Evolutionary conservation across 257 asterid species (phyloP).

Genomic region (Salvia miltiorrhiza): DNA sequence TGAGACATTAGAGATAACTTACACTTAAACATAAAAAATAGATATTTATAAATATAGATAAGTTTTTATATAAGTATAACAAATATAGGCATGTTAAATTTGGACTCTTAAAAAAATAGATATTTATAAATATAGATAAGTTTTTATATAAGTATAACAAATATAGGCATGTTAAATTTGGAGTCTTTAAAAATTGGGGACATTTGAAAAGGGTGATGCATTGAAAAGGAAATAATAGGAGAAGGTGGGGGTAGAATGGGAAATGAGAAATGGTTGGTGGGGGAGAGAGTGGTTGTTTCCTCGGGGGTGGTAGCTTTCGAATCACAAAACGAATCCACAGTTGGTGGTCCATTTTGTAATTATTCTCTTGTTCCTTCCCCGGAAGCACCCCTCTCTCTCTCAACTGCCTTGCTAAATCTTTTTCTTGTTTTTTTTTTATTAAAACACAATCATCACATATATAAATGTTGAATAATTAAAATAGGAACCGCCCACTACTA

Average conservation of each 20-base stretch:
- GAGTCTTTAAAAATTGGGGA: too few species aligned
- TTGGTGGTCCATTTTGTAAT: conserved; percentile 33
- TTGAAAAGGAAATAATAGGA: not conserved
- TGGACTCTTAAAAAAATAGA: too few species aligned
- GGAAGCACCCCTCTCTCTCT: conserved; percentile 24
- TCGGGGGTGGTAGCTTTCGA: conserved; percentile 47
- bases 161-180: too few species aligned
- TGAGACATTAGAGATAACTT: too few species aligned
- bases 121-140: too few species aligned
- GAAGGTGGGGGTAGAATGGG: conserved; percentile 5
- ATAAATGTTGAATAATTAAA: not conserved
- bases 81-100: too few species aligned
- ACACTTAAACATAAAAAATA: too few species aligned
- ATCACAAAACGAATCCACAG: conserved; percentile 28
- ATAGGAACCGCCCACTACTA: too few species aligned
- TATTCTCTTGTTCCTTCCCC: conserved; percentile 36
- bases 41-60: too few species aligned
- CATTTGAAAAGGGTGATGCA: too few species aligned
- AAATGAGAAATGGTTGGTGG: conserved; percentile 7
- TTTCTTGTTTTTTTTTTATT: not conserved
- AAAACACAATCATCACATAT: not conserved
- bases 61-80: too few species aligned
- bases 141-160: too few species aligned
- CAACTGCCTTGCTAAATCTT: not conserved
- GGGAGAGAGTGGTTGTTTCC: conserved; percentile 33